Evolutionary conservation across 345 rosid species (phyloP).

Genomic region (Aquilaria sinensis): DNA sequence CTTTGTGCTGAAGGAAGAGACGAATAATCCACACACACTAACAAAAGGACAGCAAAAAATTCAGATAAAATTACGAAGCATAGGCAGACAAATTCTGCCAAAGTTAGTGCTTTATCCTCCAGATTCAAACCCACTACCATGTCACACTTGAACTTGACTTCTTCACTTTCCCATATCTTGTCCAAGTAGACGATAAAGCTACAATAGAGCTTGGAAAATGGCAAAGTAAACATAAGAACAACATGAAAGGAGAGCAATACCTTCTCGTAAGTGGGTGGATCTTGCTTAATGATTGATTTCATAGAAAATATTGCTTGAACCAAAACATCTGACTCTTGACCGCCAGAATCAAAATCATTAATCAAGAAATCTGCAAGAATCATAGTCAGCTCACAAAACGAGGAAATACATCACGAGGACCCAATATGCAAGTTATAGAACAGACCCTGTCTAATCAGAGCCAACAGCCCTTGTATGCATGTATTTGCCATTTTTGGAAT

Average conservation of each 20-base stretch:
- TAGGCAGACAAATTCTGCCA: too few relatives aligned
- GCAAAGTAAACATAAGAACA: conserved; percentile 4
- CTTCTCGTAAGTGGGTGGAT: conserved; percentile 77
- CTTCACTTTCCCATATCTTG: too few relatives aligned
- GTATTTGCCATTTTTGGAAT: conserved; percentile 60
- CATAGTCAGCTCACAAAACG: conserved; percentile 17
- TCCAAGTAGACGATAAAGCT: too few relatives aligned
- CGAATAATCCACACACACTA: too few relatives aligned
- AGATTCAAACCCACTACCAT: too few relatives aligned
- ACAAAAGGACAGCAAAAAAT: conserved; percentile 1
- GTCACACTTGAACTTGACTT: too few relatives aligned
- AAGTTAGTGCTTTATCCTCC: too few relatives aligned
- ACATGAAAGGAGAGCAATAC: conserved; percentile 28
- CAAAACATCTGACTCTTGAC: conserved; percentile 67
- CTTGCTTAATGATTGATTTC: conserved; percentile 66
- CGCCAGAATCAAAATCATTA: conserved; percentile 32
- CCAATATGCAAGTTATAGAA: conserved; percentile 15
- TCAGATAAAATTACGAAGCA: background rate
- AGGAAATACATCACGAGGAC: conserved; percentile 2
- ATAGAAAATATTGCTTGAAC: conserved; percentile 74
- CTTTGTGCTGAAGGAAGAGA: background rate
- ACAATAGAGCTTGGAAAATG: too few relatives aligned
- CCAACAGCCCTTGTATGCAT: conserved; percentile 71
- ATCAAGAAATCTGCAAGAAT: conserved; percentile 52
- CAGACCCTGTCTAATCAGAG: conserved; percentile 63